phyloP scores from a whole-genome alignment of 441 rosid species.

The Gossypium schwendimanii region DNA sequence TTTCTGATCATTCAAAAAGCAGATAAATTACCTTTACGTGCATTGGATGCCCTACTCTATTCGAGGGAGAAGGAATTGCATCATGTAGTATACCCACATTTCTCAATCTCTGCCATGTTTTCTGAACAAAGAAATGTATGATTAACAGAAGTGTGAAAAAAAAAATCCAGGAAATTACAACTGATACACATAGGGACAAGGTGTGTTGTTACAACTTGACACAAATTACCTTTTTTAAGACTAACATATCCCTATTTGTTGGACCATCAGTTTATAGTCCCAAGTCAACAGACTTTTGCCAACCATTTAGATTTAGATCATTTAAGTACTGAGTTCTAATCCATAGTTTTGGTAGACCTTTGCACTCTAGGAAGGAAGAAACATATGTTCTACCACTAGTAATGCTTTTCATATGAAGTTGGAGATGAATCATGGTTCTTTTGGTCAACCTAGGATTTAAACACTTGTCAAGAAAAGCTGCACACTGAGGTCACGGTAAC shows the following conservation, averaged over 20 bases:
- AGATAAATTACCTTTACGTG: slow-evolving; percentile 55
- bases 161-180: slow-evolving; percentile 4
- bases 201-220: neutral
- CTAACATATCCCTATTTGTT: neutral
- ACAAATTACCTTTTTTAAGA: neutral
- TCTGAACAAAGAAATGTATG: slow-evolving; percentile 32
- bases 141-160: neutral
- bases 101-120: slow-evolving; percentile 82
- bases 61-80: slow-evolving; percentile 72
- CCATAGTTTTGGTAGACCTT: neutral
- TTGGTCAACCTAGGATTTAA: neutral
- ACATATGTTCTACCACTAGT: neutral
- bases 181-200: neutral
- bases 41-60: slow-evolving; percentile 72
- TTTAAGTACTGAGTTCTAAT: neutral
- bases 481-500: neutral
- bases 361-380: neutral
- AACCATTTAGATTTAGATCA: neutral
- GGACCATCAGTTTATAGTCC: slow-evolving; percentile 1
- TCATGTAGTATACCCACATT: slow-evolving; percentile 50
- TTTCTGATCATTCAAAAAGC: slow-evolving; percentile 1
- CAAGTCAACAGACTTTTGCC: neutral
- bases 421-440: neutral
- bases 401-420: neutral
- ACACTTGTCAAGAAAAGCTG: neutral